phyloP scores from a whole-genome alignment of 2,329 filamentous ascomycete genomes.

The Exophiala sp. region DNA sequence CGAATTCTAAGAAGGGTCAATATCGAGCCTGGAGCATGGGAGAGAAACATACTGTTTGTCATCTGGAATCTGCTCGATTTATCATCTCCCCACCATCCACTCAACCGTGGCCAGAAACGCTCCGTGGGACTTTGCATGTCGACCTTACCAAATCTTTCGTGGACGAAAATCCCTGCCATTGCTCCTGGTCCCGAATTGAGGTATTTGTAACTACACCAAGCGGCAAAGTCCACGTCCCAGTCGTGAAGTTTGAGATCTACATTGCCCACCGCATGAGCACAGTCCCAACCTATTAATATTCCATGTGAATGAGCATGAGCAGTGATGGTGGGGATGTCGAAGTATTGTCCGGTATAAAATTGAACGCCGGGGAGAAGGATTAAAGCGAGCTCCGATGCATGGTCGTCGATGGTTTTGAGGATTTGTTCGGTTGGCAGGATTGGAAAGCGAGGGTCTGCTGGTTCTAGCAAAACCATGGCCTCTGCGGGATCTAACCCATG shows the following conservation, averaged over 20 bases:
- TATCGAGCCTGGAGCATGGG: neutral
- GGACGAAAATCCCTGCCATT: constrained; percentile 75
- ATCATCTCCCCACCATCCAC: constrained; percentile 80
- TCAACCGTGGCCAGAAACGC: constrained; percentile 58
- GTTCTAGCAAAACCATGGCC: constrained; percentile 69
- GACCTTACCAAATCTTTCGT: constrained; percentile 64
- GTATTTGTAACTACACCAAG: constrained; percentile 97
- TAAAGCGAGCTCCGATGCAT: constrained; percentile 66
- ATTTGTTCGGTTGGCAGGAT: constrained; percentile 66
- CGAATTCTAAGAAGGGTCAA: constrained; percentile 49
- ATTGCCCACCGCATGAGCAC: constrained; percentile 72
- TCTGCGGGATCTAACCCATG: constrained; percentile 61
- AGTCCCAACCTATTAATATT: constrained; percentile 77
- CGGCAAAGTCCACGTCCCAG: constrained; percentile 87
- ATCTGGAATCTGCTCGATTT: constrained; percentile 71
- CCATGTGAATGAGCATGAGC: constrained; percentile 64
- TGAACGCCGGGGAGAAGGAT: constrained; percentile 81
- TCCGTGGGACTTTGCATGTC: constrained; percentile 23
- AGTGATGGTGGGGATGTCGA: constrained; percentile 77
- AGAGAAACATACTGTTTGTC: constrained; percentile 33
- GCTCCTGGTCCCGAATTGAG: constrained; percentile 78
- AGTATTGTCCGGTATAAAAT: constrained; percentile 84
- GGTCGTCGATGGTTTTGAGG: constrained; percentile 64
- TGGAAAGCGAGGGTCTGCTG: constrained; percentile 45
- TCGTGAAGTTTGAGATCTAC: constrained; percentile 75